Base-by-base conservation (phyloP, 2,329 filamentous ascomycete genomes). In the Talaromyces pinophilus region DNA sequence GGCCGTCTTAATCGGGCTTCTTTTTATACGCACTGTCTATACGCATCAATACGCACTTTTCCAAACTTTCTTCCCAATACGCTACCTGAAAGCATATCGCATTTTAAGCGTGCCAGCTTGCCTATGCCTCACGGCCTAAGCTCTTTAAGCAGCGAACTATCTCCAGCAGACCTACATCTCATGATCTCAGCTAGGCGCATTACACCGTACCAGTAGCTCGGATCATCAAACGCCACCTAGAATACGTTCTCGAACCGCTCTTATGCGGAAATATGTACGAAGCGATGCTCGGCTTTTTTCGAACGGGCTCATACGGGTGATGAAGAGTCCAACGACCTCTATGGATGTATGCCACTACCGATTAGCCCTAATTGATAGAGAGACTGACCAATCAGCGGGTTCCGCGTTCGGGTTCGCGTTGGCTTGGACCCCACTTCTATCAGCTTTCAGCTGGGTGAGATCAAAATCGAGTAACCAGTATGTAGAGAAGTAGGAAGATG, bases 361-460 rank as follows among this genome's bases (percentile, higher is more conserved):
- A 35, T 30, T 35, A 22, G 33, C 54, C 54, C 33, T 38, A 38
- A 57, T 38, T 7, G 5, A 57, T 25, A 3, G 33, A 25, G n/a
- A 10, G 22, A 38, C n/a, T 17, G 48, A 10, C 63, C 63, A 64
- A 64, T 64, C 54, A 59, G 55, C 30, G 19, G 22, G 2, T 5
- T 38, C 44, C 64, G 59, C 46, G 48, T 62, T 65, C 63, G 63
- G 44, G 33, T 65, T 65, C 63, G 44, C 5, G 30, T 35, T 65
- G 25, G 8, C 7, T 17, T 13, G 11, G 61, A 28, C 48, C 48
- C 48, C 38, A 42, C 35, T 13, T 8, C 11, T 42, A 22, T 57
- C 25, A 40, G 6, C 11, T 30, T 40, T 17, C 42, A 61, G 59
- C 40, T 50, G 19, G 38, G 22, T 17, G 2, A 42, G 19, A 13